Evolutionary conservation across 1,139 yeast species (phyloP).

Genomic region (Yamadazyma oceani): DNA sequence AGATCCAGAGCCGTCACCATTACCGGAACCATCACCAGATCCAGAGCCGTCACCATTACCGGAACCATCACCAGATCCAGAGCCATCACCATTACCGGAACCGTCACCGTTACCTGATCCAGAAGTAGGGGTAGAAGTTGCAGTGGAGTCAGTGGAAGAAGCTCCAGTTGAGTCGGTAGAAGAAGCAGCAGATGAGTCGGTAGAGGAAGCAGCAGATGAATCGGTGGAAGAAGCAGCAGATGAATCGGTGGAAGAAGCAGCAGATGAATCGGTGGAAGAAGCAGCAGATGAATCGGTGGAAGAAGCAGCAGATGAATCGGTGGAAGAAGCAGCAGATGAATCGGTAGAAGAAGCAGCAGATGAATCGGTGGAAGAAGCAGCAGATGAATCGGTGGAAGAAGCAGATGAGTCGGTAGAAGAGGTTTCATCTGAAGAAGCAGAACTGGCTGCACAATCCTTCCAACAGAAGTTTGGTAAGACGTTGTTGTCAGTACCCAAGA

Average conservation of each 20-base stretch:
- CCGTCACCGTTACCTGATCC: slow-evolving; percentile 2
- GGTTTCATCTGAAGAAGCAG: slow-evolving; percentile 12
- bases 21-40: slow-evolving; percentile 3
- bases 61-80: slow-evolving; percentile 2
- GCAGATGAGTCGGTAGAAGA: slow-evolving; percentile 12
- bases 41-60: slow-evolving; percentile 10
- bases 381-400: slow-evolving; percentile 6
- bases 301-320: slow-evolving; percentile 12
- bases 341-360: slow-evolving; percentile 12
- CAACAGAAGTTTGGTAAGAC: slow-evolving; percentile 34
- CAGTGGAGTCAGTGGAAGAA: slow-evolving; percentile 1
- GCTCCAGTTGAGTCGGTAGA: slow-evolving; percentile 8
- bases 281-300: slow-evolving; percentile 13
- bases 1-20: slow-evolving; percentile 5
- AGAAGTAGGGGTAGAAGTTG: slow-evolving; percentile 1
- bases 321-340: slow-evolving; percentile 11
- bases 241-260: slow-evolving; percentile 11
- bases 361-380: slow-evolving; percentile 6
- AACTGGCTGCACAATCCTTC: slow-evolving; percentile 18
- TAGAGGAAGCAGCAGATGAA: slow-evolving; percentile 5
- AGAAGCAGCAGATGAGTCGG: slow-evolving; percentile 8
- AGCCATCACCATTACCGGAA: slow-evolving; percentile 3
- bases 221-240: slow-evolving; percentile 8
- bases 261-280: slow-evolving; percentile 13
- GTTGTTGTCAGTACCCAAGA: slow-evolving; percentile 16